Conservation (phyloP, 2,329 filamentous ascomycete species). For the Aspergillus tamarii region DNA sequence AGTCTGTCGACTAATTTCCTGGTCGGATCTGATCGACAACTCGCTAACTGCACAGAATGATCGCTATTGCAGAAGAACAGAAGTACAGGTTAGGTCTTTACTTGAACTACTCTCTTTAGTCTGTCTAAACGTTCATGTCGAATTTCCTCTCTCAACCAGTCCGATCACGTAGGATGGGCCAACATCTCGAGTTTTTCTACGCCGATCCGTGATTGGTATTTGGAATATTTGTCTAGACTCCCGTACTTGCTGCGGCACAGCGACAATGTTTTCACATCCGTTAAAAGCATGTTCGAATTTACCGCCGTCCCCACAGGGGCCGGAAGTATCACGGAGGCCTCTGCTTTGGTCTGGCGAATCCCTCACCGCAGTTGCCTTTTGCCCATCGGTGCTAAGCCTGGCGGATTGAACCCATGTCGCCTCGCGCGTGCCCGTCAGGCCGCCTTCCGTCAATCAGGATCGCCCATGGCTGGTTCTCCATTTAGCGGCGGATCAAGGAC, state of each 20-base stretch:
- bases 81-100: background rate
- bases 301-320: constrained; percentile 25
- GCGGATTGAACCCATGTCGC: constrained; percentile 17
- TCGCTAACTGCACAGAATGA: background rate
- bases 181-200: constrained; percentile 4
- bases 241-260: constrained; percentile 9
- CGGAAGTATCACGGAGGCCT: constrained; percentile 19
- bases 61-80: constrained; percentile 7
- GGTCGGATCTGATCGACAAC: constrained; percentile 24
- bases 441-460: constrained; percentile 23
- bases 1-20: constrained; percentile 11
- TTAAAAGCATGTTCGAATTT: constrained; percentile 19
- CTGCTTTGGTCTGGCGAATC: constrained; percentile 23
- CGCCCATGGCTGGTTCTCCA: constrained; percentile 17
- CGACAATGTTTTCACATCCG: constrained; percentile 6
- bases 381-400: constrained; percentile 18
- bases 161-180: background rate
- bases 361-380: constrained; percentile 9
- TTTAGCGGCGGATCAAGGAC: constrained; percentile 31
- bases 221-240: constrained; percentile 6
- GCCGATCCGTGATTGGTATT: constrained; percentile 14
- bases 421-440: constrained; percentile 20
- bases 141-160: constrained; percentile 3
- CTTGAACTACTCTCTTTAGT: background rate
- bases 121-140: background rate